Conservation (phyloP, 352 stramenopile species). For the Pythium rishiriense region DNA sequence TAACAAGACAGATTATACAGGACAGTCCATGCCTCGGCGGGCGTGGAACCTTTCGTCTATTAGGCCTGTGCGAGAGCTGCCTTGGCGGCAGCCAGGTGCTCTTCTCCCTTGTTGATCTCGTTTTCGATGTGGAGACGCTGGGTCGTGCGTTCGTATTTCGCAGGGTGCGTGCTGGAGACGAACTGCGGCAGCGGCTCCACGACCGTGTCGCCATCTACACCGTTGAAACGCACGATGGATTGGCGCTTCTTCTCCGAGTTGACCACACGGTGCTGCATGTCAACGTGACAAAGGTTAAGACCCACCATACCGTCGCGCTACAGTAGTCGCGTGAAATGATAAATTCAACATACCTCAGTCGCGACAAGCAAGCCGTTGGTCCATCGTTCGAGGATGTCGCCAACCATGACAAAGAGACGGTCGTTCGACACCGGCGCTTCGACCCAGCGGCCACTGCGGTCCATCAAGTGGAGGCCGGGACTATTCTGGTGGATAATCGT, state of each 20-base stretch:
- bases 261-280: constrained; percentile 74
- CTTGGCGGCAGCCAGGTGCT: constrained; percentile 65
- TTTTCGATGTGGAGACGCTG: constrained; percentile 39
- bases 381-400: constrained; percentile 81
- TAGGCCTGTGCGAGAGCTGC: constrained; percentile 36
- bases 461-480: constrained; percentile 62
- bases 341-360: constrained; percentile 52
- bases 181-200: constrained; percentile 66
- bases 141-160: constrained; percentile 51
- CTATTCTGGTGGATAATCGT: constrained; percentile 87
- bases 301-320: too few relatives aligned
- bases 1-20: constrained; percentile 22
- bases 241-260: constrained; percentile 75
- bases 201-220: constrained; percentile 66
- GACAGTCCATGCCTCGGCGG: not conserved
- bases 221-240: constrained; percentile 85
- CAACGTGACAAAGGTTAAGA: too few relatives aligned
- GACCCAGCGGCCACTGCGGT: constrained; percentile 62
- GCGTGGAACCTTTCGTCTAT: not conserved
- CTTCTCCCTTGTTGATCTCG: constrained; percentile 68
- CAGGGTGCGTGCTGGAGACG: constrained; percentile 44
- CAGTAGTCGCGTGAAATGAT: not conserved
- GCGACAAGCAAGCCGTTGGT: constrained; percentile 74
- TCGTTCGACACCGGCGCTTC: constrained; percentile 70
- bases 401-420: constrained; percentile 77